Evolutionary conservation across 192 early-diverging fungal genomes (phyloP), one percentile per base, ranked within the genome.

Genomic region (Backusella psychrophila): DNA sequence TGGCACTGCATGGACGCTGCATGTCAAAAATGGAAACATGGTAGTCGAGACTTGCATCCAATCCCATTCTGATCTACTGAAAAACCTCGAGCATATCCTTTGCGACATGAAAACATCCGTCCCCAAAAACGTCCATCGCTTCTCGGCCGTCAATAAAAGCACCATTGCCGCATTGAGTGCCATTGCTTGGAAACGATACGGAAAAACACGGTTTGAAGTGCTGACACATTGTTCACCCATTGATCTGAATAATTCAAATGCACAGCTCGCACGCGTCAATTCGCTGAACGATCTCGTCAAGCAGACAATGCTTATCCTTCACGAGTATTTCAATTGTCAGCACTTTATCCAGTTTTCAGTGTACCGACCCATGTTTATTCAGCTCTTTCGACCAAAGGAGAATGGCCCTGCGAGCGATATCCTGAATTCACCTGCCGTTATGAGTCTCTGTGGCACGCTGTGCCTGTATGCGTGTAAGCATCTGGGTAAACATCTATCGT

Each of bases 311-410:
- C 23, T 42, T 33, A 35, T 75, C 29, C 21, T 75, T 3, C 29
- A 35, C 41, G 39, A 36, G 3, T 75, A 68, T 23, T 33, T 56
- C 11, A n/a, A 52, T 21, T 75, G 74, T 17, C 34, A 49, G 11
- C 74, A 75, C 46, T 33, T 75, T 1, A 11, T 46, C 15, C 65
- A 66, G 9, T 15, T 75, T 5, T 6, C 21, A 17, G 39, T 75
- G 0, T 66, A 75, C 38, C 15, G 66, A 23, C 74, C 74, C 7
- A 67, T 66, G 23, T 75, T 75, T 75, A 29, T 75, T 6, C 17
- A 23, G 4, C 3, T 69, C 4, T 69, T 69, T 69, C 46, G 46
- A 7, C 46, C 35, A 26, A 35, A 23, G 3, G 34, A 21, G 6
- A 26, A 23, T 11, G 35, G 38, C 4, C 1, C 11, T 2, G 36